Evolutionary conservation across 257 asterid genomes (phyloP).

Genomic region (Plantago ovata): DNA sequence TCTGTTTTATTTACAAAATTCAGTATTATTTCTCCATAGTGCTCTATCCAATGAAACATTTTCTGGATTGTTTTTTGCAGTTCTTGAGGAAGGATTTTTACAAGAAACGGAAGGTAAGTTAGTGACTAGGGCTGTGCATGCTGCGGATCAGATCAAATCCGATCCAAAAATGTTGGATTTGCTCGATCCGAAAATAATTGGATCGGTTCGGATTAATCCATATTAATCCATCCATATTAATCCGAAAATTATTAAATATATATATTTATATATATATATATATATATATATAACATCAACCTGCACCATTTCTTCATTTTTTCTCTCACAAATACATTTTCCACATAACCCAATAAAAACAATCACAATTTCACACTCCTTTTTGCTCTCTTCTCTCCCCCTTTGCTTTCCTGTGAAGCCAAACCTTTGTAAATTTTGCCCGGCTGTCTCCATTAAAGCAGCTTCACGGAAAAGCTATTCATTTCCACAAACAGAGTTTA

Average conservation of each 20-base stretch:
- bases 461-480: conserved; percentile 57
- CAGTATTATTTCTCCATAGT: neutral
- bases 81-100: conserved; percentile 83
- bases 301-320: conserved; percentile 35
- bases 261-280: too few relatives aligned
- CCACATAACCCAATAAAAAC: conserved; percentile 30
- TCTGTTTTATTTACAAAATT: neutral
- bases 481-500: conserved; percentile 20
- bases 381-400: too few relatives aligned
- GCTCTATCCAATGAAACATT: neutral
- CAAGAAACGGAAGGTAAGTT: conserved; percentile 71
- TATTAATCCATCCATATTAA: too few relatives aligned
- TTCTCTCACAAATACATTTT: conserved; percentile 28
- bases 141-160: too few relatives aligned
- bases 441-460: conserved; percentile 55
- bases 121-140: too few relatives aligned
- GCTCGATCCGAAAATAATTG: too few relatives aligned
- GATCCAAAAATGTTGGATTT: too few relatives aligned
- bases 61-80: conserved; percentile 39
- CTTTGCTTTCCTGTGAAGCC: conserved; percentile 65
- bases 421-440: conserved; percentile 26
- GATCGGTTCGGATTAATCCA: too few relatives aligned
- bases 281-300: conserved; percentile 18
- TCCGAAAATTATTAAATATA: too few relatives aligned
- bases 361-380: neutral